These are phyloP conservation scores for Ceratocystiopsis minuta DNA, from an alignment of 2,329 filamentous ascomycete genomes.

Conservation along the genomic window DNA sequence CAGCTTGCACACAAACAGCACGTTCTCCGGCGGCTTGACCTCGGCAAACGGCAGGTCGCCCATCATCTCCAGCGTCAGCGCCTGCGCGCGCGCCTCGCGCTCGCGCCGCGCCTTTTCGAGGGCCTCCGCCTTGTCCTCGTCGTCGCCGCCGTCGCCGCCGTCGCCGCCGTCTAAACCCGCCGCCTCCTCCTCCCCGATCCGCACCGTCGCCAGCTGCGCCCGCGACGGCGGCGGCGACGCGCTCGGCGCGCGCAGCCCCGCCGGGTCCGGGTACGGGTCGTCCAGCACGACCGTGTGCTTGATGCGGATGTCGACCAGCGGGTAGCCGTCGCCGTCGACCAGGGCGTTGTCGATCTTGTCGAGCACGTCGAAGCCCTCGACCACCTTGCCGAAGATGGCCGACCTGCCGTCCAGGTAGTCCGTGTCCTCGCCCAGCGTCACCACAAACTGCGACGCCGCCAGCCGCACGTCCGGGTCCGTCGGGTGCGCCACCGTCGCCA, in stretches of 20 bases:
- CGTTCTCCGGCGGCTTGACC: conserved; percentile 91
- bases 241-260: conserved; percentile 57
- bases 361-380: conserved; percentile 84
- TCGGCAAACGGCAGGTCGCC: conserved; percentile 94
- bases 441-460: conserved; percentile 81
- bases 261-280: conserved; percentile 75
- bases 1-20: conserved; percentile 94
- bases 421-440: conserved; percentile 76
- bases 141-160: conserved; percentile 8
- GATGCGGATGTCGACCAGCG: conserved; percentile 86
- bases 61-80: conserved; percentile 91
- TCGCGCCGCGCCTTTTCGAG: conserved; percentile 66
- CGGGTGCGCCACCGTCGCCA: conserved; percentile 73
- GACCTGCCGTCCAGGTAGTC: conserved; percentile 85
- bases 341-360: conserved; percentile 89
- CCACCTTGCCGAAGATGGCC: conserved; percentile 88
- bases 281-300: conserved; percentile 84
- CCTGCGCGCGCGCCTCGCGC: conserved; percentile 81
- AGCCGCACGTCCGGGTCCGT: conserved; percentile 65
- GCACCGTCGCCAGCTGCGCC: conserved; percentile 74
- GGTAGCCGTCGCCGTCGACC: conserved; percentile 68
- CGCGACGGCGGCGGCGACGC: conserved; percentile 66
- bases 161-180: too few species aligned
- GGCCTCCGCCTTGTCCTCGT: conserved; percentile 45
- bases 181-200: conserved; percentile 61